phyloP scores from a whole-genome alignment of 2,329 filamentous ascomycete genomes.

The Madurella mycetomatis region DNA sequence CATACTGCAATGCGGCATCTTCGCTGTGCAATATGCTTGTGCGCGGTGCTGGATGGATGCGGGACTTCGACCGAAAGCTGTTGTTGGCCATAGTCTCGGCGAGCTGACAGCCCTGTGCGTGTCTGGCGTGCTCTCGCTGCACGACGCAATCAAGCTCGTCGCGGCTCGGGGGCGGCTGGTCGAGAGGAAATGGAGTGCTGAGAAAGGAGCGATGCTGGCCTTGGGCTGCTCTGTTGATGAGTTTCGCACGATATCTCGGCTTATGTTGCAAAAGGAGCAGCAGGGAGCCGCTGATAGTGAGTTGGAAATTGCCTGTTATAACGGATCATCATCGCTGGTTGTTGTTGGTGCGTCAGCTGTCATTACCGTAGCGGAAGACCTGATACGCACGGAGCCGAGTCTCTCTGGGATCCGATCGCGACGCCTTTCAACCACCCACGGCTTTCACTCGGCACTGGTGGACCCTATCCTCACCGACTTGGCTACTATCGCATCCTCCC shows the following conservation, averaged over 20 bases:
- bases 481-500: not conserved
- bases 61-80: conserved; percentile 27
- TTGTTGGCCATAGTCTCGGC: conserved; percentile 41
- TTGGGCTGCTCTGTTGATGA: conserved; percentile 17
- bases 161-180: conserved; percentile 30
- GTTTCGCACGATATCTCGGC: not conserved
- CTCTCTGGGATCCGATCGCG: not conserved
- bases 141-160: conserved; percentile 32
- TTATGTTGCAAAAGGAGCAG: not conserved
- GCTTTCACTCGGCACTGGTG: conserved; percentile 5
- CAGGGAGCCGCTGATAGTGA: too few relatives aligned
- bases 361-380: not conserved
- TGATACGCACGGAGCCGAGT: not conserved
- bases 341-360: not conserved
- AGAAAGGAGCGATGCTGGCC: conserved; percentile 38
- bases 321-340: not conserved
- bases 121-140: conserved; percentile 29
- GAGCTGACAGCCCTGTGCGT: conserved; percentile 39
- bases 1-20: conserved; percentile 36
- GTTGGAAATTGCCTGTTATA: not conserved
- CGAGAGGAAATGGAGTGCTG: conserved; percentile 32
- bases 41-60: conserved; percentile 35
- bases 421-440: conserved; percentile 6
- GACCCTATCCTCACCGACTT: conserved; percentile 2
- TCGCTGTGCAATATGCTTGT: conserved; percentile 38